phyloP scores from a whole-genome alignment of 331 rosid species.

The Ulmus americana region DNA sequence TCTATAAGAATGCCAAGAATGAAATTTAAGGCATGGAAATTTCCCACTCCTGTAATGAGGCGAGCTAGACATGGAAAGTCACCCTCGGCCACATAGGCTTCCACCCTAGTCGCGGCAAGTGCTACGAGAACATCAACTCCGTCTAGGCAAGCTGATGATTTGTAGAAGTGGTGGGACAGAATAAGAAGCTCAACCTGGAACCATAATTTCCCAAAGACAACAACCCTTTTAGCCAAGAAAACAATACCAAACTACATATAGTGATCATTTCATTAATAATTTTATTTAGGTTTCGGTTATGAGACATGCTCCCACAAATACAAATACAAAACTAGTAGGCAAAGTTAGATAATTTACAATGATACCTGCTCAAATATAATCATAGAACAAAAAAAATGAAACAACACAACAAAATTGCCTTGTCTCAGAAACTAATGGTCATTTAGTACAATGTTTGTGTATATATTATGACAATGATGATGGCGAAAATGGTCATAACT shows the following conservation, averaged over 20 bases:
- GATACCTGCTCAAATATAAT: neutral
- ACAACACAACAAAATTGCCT: neutral
- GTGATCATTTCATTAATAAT: neutral
- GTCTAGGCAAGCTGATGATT: slow-evolving; percentile 93
- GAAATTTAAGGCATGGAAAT: slow-evolving; percentile 81
- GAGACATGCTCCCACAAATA: neutral
- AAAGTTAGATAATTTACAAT: neutral
- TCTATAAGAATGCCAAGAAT: slow-evolving; percentile 97
- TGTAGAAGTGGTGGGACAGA: slow-evolving; percentile 94
- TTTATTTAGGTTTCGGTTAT: neutral
- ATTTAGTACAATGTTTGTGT: neutral
- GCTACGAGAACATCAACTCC: slow-evolving; percentile 99
- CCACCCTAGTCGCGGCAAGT: slow-evolving; percentile 99
- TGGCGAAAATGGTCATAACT: too few relatives aligned
- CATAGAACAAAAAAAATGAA: neutral
- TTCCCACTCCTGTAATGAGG: slow-evolving; percentile 94
- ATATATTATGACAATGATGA: too few relatives aligned
- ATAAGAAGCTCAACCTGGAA: slow-evolving; percentile 97
- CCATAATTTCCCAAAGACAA: slow-evolving; percentile 17
- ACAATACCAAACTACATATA: neutral
- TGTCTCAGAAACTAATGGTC: neutral
- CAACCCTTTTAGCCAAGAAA: neutral
- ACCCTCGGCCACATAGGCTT: slow-evolving; percentile 92
- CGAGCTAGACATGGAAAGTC: slow-evolving; percentile 96
- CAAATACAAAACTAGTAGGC: neutral